Evolutionary conservation across 148 eudicot genomes (phyloP), one percentile per base, ranked within the genome.

Genomic region (Spergularia bocconei): DNA sequence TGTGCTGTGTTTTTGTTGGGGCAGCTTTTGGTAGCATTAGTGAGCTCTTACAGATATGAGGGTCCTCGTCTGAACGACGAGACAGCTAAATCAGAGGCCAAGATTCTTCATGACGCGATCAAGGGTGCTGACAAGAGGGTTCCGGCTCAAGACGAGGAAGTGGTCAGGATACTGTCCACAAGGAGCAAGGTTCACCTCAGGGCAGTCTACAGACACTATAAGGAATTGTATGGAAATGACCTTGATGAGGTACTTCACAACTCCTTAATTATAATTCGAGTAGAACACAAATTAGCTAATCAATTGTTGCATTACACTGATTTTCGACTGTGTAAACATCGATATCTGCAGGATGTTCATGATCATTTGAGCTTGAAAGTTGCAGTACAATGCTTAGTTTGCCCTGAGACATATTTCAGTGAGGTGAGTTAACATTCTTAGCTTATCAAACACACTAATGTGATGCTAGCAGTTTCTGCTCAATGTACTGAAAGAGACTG

Each of bases 21-120:
- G 65, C 92, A 93, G 98, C 85, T 93, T 15, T 77, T 93, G 83
- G 87, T 93, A 55, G 92, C 93, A 14, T 81, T 93, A 20, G 91
- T 89, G 79, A 89, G 97, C 58, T 70, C 93, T n/a, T 93, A 91
- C 72, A 81, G 98, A 19, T 92, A 92, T 19, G 95, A 92, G 86
- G 98, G 98, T 13, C 76, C 85, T 52, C 83, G 77, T 20, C 85
- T 93, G 78, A 69, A 83, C 25, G 89, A 89, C 13, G 88, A 84
- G 15, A 72, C 60, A 39, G 93, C 96, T 66, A 91, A 91, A 83
- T 77, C 89, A 12, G 96, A 93, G 79, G 98, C 97, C 63, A 84
- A 86, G 71, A 69, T 70, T 38, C 75, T 93, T 59, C 71, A 54
- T 14, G 50, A 78, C 59, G 93, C 92, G 10, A 41, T 89, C 44